phyloP scores from a whole-genome alignment of 768 basidiomycete genomes.

The Termitomyces sp. region DNA sequence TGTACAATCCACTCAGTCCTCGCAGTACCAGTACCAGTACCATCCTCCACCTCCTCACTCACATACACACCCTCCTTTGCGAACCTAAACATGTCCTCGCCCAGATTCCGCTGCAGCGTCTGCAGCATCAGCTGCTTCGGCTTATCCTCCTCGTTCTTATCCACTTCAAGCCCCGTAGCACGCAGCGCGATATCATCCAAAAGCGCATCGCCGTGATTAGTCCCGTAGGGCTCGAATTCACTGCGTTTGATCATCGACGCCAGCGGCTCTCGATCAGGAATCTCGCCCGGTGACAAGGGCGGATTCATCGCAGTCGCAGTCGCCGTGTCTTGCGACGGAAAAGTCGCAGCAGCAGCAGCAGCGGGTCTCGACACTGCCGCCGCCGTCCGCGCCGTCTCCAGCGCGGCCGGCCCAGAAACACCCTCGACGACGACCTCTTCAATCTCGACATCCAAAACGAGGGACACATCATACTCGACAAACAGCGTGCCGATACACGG shows the following conservation, averaged over 20 bases:
- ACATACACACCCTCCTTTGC: conserved; percentile 32
- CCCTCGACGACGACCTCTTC: conserved; percentile 8
- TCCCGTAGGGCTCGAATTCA: too few species aligned
- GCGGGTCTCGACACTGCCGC: too few species aligned
- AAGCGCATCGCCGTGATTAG: too few species aligned
- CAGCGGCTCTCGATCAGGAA: neutral
- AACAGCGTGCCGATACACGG: conserved; percentile 19
- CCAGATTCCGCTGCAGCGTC: conserved; percentile 31
- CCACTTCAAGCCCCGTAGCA: too few species aligned
- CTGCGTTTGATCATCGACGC: too few species aligned
- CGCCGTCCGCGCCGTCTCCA: too few species aligned
- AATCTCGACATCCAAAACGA: conserved; percentile 26
- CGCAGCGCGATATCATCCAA: too few species aligned
- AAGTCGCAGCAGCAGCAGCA: too few species aligned
- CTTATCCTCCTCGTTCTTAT: neutral
- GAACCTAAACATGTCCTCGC: conserved; percentile 32
- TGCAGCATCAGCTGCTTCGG: conserved; percentile 24
- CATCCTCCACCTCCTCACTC: conserved; percentile 6
- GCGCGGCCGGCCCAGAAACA: too few species aligned
- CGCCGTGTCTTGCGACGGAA: neutral
- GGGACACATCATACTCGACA: conserved; percentile 29
- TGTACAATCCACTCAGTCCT: conserved; percentile 36
- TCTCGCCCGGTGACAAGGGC: neutral
- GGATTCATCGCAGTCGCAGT: too few species aligned
- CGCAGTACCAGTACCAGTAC: conserved; percentile 10